phyloP scores from a whole-genome alignment of 2,329 filamentous ascomycete species.

The Tolypocladium album region DNA sequence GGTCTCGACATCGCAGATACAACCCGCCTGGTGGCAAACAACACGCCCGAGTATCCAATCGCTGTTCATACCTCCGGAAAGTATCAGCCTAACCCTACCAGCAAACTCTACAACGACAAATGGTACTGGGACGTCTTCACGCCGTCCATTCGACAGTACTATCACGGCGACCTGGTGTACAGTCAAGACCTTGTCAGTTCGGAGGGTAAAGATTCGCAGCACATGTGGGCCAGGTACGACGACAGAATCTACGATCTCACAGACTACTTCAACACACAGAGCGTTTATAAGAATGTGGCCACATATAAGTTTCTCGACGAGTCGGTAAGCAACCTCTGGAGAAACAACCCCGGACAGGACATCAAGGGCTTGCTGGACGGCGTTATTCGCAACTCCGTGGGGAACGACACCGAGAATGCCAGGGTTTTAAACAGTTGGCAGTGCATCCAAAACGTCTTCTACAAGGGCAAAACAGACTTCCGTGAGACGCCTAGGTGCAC shows the following conservation, averaged over 20 bases:
- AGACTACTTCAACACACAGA: constrained; percentile 75
- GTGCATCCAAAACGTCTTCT: constrained; percentile 78
- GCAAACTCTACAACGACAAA: constrained; percentile 46
- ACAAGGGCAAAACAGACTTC: constrained; percentile 77
- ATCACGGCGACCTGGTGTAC: constrained; percentile 78
- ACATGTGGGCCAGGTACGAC: constrained; percentile 72
- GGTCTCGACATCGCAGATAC: constrained; percentile 54
- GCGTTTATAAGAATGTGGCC: constrained; percentile 40
- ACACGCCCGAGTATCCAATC: constrained; percentile 40
- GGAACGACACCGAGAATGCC: constrained; percentile 39
- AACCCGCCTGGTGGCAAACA: constrained; percentile 52
- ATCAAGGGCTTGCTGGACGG: constrained; percentile 56
- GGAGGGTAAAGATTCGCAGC: constrained; percentile 56
- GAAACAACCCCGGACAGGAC: constrained; percentile 68
- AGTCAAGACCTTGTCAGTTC: constrained; percentile 44
- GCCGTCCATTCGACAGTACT: constrained; percentile 73
- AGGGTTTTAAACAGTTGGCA: constrained; percentile 56
- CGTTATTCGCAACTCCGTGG: constrained; percentile 33
- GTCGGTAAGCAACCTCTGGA: constrained; percentile 56
- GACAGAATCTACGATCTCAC: constrained; percentile 78
- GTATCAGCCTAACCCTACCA: constrained; percentile 41
- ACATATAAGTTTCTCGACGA: constrained; percentile 63
- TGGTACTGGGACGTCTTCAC: constrained; percentile 74
- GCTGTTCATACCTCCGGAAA: constrained; percentile 64
- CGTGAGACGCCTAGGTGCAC: constrained; percentile 64